A percentile compares a stretch with the other conserved stretches of the same genome.
These are phyloP conservation scores for Tolypocladium tundrense DNA, from an alignment of 2,329 filamentous ascomycete genomes.

Conservation along the genomic window DNA sequence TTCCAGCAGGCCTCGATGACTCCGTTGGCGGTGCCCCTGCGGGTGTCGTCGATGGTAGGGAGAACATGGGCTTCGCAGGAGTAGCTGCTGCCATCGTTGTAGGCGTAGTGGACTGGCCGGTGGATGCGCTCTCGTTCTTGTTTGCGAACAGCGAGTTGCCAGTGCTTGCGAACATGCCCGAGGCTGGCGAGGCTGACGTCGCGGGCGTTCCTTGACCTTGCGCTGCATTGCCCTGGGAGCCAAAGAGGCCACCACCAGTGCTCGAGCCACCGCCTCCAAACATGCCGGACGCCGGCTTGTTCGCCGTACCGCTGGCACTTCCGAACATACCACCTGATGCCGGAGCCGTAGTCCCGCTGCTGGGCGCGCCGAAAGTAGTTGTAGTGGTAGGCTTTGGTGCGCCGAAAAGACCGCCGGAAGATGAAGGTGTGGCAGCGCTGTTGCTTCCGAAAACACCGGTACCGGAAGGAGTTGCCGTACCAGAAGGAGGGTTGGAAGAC, in stretches of 20 bases:
- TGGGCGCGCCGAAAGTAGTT: conserved; percentile 9
- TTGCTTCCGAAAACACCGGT: conserved; percentile 9
- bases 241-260: conserved; percentile 6
- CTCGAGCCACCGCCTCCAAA: conserved; percentile 11
- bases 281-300: conserved; percentile 15
- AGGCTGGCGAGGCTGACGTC: conserved; percentile 14
- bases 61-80: conserved; percentile 35
- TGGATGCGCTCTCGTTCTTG: conserved; percentile 3
- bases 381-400: conserved; percentile 4
- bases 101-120: conserved; percentile 9
- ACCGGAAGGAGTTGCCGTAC: conserved; percentile 9
- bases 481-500: not conserved
- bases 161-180: conserved; percentile 19
- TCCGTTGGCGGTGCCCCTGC: conserved; percentile 42
- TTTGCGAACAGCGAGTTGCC: conserved; percentile 20
- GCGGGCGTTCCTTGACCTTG: conserved; percentile 12
- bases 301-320: conserved; percentile 4
- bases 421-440: conserved; percentile 1
- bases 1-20: conserved; percentile 16
- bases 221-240: conserved; percentile 3
- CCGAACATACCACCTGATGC: conserved; percentile 7
- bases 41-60: conserved; percentile 33
- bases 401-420: conserved; percentile 7
- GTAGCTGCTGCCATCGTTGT: conserved; percentile 19
- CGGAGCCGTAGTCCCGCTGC: conserved; percentile 6